Percentiles rank a stretch among this genome's conserved stretches.
Evolutionary conservation across 495 filamentous ascomycete species (phyloP).

Genomic region (Xylaria acuta): DNA sequence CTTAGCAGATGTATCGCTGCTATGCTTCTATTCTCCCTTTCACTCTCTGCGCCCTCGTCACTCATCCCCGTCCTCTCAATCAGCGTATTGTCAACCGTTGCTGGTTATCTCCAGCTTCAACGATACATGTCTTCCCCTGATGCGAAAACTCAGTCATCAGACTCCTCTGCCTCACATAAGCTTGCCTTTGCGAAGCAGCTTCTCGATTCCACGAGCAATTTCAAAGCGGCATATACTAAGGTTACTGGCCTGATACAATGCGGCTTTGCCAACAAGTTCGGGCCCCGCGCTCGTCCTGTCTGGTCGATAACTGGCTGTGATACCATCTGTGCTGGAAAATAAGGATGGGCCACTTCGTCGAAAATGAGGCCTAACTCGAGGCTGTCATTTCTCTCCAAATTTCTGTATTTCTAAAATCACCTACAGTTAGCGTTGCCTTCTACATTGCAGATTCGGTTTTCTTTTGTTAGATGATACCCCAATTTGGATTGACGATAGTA

Average conservation of each 20-base stretch:
- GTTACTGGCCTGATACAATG: not conserved
- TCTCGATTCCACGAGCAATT: not conserved
- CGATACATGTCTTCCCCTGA: not conserved
- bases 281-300: not conserved
- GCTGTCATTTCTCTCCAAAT: not conserved
- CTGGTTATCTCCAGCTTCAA: not conserved
- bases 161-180: not conserved
- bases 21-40: slow-evolving; percentile 4
- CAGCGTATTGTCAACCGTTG: not conserved
- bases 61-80: not conserved
- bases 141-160: not conserved
- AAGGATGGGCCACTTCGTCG: not conserved
- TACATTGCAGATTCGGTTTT: not conserved
- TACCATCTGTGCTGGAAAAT: not conserved
- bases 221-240: not conserved
- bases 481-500: not conserved
- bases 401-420: not conserved
- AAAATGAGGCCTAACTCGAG: not conserved
- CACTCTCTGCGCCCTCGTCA: not conserved
- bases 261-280: not conserved
- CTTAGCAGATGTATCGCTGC: not conserved
- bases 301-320: not conserved
- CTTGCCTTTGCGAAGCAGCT: not conserved
- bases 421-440: slow-evolving; percentile 4
- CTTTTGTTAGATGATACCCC: slow-evolving; percentile 19